These are phyloP conservation scores for Plasmodium adleri DNA, from an alignment of 169 alveolate genomes.

Conservation along the genomic window DNA sequence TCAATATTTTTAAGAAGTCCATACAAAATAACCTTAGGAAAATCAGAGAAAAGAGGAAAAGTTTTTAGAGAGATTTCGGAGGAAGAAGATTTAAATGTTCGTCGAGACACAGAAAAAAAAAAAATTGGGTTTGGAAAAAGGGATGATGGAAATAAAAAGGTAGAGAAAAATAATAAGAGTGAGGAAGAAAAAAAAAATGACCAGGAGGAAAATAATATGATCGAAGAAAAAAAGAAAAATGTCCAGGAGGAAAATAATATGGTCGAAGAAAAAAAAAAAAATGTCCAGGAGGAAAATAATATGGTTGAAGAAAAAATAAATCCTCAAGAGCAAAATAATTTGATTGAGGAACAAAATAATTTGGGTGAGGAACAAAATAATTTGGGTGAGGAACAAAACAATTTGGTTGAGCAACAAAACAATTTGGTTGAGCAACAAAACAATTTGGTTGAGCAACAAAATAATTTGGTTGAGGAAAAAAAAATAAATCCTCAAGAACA, in stretches of 20 bases:
- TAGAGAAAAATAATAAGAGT: no score
- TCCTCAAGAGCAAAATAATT: no score
- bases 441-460: no score
- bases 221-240: neutral
- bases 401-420: no score
- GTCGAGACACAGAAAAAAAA: neutral
- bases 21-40: neutral
- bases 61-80: neutral
- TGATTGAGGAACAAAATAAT: no score
- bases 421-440: no score
- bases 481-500: no score
- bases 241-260: neutral
- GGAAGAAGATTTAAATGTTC: neutral
- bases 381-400: no score
- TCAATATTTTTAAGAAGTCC: constrained; percentile 7
- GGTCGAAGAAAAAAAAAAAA: neutral
- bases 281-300: neutral
- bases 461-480: no score
- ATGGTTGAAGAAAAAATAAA: neutral
- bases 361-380: no score
- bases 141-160: neutral
- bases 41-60: constrained; percentile 7
- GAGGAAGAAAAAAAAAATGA: neutral
- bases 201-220: no score
- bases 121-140: neutral